phyloP scores from a whole-genome alignment of 148 eudicot genomes.

The Gaultheria prostrata region DNA sequence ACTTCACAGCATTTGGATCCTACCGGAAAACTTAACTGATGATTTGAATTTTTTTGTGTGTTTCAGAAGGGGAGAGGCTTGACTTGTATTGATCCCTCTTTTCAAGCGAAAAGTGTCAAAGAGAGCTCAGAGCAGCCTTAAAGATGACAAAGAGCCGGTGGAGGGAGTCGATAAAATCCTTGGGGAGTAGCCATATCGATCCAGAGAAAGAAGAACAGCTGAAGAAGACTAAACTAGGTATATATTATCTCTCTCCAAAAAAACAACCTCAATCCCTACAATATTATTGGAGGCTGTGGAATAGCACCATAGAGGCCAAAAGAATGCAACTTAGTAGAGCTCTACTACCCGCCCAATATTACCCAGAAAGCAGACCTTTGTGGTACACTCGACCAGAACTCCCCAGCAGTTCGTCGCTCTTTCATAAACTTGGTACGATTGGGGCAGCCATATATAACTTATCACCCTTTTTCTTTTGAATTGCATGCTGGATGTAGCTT shows the following conservation, averaged over 20 bases:
- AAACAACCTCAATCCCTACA: conserved; percentile 1
- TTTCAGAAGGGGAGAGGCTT: not conserved
- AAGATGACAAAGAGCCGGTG: conserved; percentile 50
- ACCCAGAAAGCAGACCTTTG: not conserved
- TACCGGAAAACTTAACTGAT: not conserved
- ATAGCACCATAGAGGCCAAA: conserved; percentile 14
- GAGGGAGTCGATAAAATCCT: conserved; percentile 49
- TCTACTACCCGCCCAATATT: conserved; percentile 10
- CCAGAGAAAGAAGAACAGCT: conserved; percentile 62
- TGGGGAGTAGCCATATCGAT: conserved; percentile 47
- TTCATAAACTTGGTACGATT: conserved; percentile 17
- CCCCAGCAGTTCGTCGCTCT: not conserved
- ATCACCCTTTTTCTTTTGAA: not conserved
- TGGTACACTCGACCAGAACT: conserved; percentile 15
- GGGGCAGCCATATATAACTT: conserved; percentile 7
- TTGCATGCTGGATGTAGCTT: not conserved
- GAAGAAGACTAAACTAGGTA: conserved; percentile 64
- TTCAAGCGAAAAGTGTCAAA: not conserved
- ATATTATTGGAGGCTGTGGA: conserved; percentile 24
- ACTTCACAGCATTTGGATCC: not conserved
- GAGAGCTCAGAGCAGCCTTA: not conserved
- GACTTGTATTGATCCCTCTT: not conserved
- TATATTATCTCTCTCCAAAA: conserved; percentile 14
- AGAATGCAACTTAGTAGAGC: conserved; percentile 12
- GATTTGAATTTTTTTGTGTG: not conserved